Evolutionary conservation across 148 eudicot species (phyloP).

Genomic region (Selenicereus undatus): DNA sequence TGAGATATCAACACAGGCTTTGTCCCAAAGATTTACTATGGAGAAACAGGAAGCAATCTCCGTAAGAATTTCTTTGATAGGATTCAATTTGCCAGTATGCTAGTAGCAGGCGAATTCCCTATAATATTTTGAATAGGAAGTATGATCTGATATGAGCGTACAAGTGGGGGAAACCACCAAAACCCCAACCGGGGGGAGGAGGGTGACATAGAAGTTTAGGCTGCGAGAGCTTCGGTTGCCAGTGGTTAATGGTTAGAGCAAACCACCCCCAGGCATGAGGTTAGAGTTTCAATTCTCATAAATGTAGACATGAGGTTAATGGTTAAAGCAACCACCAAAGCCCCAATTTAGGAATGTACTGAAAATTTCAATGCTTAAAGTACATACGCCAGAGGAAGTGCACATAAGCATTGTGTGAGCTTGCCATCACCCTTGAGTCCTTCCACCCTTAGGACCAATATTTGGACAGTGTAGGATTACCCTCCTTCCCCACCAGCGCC

Average conservation of each 20-base stretch:
- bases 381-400: too few relatives aligned
- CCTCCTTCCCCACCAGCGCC: too few relatives aligned
- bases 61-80: too few relatives aligned
- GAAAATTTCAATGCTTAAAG: background rate
- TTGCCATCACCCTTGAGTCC: too few relatives aligned
- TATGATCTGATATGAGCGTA: background rate
- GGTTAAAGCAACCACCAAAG: too few relatives aligned
- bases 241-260: background rate
- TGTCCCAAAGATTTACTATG: background rate
- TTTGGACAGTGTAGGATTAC: too few relatives aligned
- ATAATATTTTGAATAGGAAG: background rate
- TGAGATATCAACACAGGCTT: background rate
- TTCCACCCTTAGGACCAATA: too few relatives aligned
- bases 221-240: background rate
- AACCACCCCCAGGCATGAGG: too few relatives aligned
- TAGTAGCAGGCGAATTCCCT: background rate
- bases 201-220: background rate
- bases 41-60: too few relatives aligned
- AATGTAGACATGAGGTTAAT: background rate
- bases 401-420: too few relatives aligned
- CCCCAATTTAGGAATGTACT: background rate
- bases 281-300: background rate
- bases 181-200: background rate
- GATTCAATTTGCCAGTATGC: too few relatives aligned
- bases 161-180: background rate